Conservation (phyloP, 768 basidiomycete species). For the Rubroboletus pulcherrimus region DNA sequence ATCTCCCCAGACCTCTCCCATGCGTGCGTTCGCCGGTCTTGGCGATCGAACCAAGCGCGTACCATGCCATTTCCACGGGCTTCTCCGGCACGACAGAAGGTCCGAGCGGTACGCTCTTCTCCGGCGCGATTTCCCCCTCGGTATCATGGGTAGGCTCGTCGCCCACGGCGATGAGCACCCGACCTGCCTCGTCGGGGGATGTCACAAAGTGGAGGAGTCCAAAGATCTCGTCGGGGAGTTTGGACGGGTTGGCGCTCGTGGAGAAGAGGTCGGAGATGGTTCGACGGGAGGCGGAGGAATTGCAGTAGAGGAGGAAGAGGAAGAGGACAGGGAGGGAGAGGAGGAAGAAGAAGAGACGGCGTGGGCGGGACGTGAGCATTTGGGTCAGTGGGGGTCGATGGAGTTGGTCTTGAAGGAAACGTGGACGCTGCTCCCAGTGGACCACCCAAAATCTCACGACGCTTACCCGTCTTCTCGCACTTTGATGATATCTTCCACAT, state of each 20-base stretch:
- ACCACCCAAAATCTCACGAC: too few relatives aligned
- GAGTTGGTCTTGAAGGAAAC: not conserved
- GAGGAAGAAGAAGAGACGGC: slow-evolving; percentile 42
- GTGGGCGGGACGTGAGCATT: slow-evolving; percentile 35
- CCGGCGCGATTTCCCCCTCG: not conserved
- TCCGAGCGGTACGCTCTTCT: slow-evolving; percentile 5
- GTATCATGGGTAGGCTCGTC: slow-evolving; percentile 13
- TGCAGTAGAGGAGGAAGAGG: slow-evolving; percentile 38
- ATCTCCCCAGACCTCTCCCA: slow-evolving; percentile 18
- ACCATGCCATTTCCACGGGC: slow-evolving; percentile 50
- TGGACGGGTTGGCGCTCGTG: slow-evolving; percentile 39
- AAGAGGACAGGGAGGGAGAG: slow-evolving; percentile 34
- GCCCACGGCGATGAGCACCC: slow-evolving; percentile 8
- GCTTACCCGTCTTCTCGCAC: too few relatives aligned
- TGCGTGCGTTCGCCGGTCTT: not conserved
- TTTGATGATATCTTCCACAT: too few relatives aligned
- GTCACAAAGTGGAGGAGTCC: slow-evolving; percentile 68
- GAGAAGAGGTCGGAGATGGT: slow-evolving; percentile 33
- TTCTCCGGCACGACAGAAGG: slow-evolving; percentile 45
- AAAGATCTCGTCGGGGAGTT: slow-evolving; percentile 55
- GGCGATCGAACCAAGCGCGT: slow-evolving; percentile 42
- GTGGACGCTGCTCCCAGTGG: not conserved
- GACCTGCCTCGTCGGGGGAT: slow-evolving; percentile 27
- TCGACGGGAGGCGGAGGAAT: slow-evolving; percentile 34
- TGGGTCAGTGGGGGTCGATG: not conserved